A percentile compares a stretch with the other conserved stretches of the same genome.
phyloP scores from a whole-genome alignment of 2,329 filamentous ascomycete species.

The Tolypocladium capitatum region DNA sequence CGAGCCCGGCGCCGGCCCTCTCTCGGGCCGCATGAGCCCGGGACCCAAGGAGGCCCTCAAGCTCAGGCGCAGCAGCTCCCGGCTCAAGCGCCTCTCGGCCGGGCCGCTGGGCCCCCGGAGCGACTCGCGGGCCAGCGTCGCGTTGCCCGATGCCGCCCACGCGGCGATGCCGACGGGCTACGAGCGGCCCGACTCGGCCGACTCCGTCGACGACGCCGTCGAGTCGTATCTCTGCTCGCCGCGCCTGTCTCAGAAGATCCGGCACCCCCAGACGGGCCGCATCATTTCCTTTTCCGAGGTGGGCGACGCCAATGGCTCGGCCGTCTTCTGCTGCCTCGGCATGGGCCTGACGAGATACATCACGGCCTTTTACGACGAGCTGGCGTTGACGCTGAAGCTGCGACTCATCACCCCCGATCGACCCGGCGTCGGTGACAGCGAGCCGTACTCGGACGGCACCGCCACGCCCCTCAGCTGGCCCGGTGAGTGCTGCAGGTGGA shows the following conservation, averaged over 20 bases:
- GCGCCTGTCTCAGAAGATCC: slow-evolving; percentile 75
- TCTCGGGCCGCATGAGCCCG: slow-evolving; percentile 35
- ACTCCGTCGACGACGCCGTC: slow-evolving; percentile 82
- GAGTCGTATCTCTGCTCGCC: slow-evolving; percentile 73
- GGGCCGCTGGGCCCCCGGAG: slow-evolving; percentile 28
- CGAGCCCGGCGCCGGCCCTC: slow-evolving; percentile 30
- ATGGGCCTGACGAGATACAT: slow-evolving; percentile 96
- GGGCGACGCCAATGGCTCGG: slow-evolving; percentile 79
- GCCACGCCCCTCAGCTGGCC: slow-evolving; percentile 89
- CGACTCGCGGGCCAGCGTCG: slow-evolving; percentile 20
- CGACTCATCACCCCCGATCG: slow-evolving; percentile 88
- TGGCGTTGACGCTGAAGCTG: slow-evolving; percentile 76
- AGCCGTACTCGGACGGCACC: slow-evolving; percentile 67
- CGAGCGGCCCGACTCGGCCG: slow-evolving; percentile 63
- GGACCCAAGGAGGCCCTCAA: slow-evolving; percentile 30
- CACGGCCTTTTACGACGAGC: slow-evolving; percentile 92
- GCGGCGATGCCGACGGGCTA: slow-evolving; percentile 36
- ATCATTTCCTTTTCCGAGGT: slow-evolving; percentile 95
- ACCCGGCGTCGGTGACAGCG: slow-evolving; percentile 86
- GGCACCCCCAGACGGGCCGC: slow-evolving; percentile 72
- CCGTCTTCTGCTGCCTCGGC: slow-evolving; percentile 91
- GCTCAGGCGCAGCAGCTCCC: slow-evolving; percentile 42
- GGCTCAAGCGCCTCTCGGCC: slow-evolving; percentile 43
- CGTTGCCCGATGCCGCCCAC: slow-evolving; percentile 13
- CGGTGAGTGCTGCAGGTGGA: slow-evolving; percentile 40